Conservation (phyloP, 805 yeast genomes). For the Kuraishia capsulata region DNA sequence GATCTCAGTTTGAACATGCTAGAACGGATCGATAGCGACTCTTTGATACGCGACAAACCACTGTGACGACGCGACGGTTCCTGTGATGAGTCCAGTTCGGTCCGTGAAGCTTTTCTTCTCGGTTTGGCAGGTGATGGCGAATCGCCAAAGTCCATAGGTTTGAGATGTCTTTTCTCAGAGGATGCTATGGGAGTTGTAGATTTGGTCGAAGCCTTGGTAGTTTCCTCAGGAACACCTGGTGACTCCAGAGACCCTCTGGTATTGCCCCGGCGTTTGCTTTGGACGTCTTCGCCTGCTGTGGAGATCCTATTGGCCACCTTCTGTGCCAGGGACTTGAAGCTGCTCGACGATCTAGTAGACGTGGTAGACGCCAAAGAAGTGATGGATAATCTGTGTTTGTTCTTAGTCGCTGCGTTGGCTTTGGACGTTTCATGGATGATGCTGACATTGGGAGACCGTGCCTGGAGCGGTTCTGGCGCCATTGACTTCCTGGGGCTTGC, state of each 20-base stretch:
- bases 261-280: conserved; percentile 1
- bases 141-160: too few relatives aligned
- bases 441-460: background rate
- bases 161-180: background rate
- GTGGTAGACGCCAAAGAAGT: conserved; percentile 11
- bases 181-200: background rate
- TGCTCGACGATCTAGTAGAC: conserved; percentile 13
- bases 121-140: background rate
- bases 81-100: background rate
- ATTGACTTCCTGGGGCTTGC: background rate
- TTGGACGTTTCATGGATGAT: background rate
- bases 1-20: conserved; percentile 9
- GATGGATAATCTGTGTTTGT: conserved; percentile 9
- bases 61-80: background rate
- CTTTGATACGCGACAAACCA: conserved; percentile 4
- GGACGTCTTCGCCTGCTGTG: conserved; percentile 7
- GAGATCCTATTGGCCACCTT: conserved; percentile 7
- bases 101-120: too few relatives aligned
- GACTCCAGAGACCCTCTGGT: too few relatives aligned
- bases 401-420: background rate
- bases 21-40: conserved; percentile 21
- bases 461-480: background rate
- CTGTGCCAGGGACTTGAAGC: conserved; percentile 14
- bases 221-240: background rate
- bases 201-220: background rate